Evolutionary conservation across 2,329 filamentous ascomycete species (phyloP), one percentile per base, ranked within the genome.

Genomic region (Aspergillus sp.): DNA sequence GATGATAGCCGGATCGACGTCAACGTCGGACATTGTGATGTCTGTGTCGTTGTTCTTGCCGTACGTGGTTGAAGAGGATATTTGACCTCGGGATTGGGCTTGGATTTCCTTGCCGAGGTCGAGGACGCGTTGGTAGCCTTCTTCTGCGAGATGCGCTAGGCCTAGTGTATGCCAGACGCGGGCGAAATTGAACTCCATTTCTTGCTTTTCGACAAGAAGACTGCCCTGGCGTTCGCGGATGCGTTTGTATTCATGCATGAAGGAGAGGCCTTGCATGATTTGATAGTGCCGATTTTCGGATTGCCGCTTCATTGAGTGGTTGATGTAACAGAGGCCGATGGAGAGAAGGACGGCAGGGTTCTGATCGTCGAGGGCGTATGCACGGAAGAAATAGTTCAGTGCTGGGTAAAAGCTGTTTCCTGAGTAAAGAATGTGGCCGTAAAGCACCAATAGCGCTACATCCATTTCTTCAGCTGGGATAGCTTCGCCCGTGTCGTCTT

Each of bases 201-300:
- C 91, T 69, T 91, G 89, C 49, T 80, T 75, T 65, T 87, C 77
- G 19, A 77, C 67, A 1, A 76, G 73, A 5, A 75, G 64, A 8
- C 70, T 70, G 6, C 73, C 75, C 33, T 74, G 70, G 71, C 59
- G 78, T 74, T 59, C 77, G 24, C 89, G 82, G 24, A 85, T 70
- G 3, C 85, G 80, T 64, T 90, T 88, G 74, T 96, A 96, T 37
- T 85, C 80, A 57, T 88, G 85, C 57, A 98, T 76, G 67, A 96
- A 97, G 0, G 87, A 81, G 51, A 97, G 82, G 0, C 92, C 95
- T 72, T 98, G 93, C 62, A 91, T 82, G 43, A 97, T 86, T 41
- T 92, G 85, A 69, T 90, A 93, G 70, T 98, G 93, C 2, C 95
- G 82, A 70, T 98, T 98, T 48, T 93, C 91, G 0, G 89, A 87